These are phyloP conservation scores for Zygotorulaspora mrakii DNA, from an alignment of 1,139 yeast genomes.

Conservation along the genomic window DNA sequence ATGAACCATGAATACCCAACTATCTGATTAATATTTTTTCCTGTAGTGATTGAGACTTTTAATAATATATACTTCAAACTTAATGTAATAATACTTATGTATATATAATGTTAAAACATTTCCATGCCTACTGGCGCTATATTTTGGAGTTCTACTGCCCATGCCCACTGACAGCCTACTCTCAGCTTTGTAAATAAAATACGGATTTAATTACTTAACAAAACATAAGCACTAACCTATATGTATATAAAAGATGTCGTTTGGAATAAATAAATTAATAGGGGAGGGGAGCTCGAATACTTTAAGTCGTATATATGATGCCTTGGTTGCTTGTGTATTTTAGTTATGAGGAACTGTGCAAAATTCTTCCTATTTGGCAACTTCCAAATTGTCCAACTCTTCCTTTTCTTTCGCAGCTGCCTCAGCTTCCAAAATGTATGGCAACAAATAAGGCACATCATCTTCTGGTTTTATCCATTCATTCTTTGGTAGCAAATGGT, in stretches of 20 bases:
- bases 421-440: conserved; percentile 90
- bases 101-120: too few species aligned
- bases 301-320: too few species aligned
- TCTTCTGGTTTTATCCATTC: conserved; percentile 79
- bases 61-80: background rate
- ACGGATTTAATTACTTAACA: too few species aligned
- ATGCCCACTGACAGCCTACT: too few species aligned
- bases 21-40: background rate
- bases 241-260: too few species aligned
- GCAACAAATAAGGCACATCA: conserved; percentile 80
- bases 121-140: too few species aligned
- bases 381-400: conserved; percentile 72
- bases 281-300: too few species aligned
- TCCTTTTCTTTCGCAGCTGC: conserved; percentile 85
- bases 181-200: too few species aligned
- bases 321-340: too few species aligned
- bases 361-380: conserved; percentile 18
- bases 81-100: conserved; percentile 3
- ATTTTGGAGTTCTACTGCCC: too few species aligned
- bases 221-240: too few species aligned
- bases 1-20: conserved; percentile 1
- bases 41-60: background rate
- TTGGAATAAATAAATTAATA: too few species aligned
- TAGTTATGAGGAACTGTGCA: background rate
- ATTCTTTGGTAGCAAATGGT: conserved; percentile 76